Conservation (phyloP, 1,139 yeast species). For the Taphrina wiesneri region DNA sequence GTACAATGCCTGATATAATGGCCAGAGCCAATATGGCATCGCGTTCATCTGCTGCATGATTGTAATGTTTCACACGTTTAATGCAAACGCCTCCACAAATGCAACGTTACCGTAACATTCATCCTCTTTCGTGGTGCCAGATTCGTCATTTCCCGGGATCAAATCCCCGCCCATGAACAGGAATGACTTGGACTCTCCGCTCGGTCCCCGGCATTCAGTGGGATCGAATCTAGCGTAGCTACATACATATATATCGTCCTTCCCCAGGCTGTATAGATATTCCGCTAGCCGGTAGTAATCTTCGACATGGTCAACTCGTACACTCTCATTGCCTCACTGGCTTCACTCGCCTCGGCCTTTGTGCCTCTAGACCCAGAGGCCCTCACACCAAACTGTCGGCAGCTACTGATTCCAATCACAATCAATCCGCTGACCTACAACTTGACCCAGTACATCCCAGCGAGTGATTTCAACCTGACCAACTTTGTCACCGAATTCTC, state of each 20-base stretch:
- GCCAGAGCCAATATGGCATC: too few relatives aligned
- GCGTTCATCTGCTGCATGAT: too few relatives aligned
- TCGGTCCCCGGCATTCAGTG: background rate
- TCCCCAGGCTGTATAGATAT: too few relatives aligned
- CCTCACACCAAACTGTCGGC: background rate
- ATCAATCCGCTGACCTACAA: conserved; percentile 1
- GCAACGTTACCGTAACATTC: background rate
- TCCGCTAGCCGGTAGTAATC: too few relatives aligned
- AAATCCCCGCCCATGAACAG: background rate
- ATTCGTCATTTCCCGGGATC: background rate
- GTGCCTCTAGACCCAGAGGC: conserved; percentile 11
- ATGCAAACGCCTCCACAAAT: too few relatives aligned
- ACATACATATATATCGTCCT: background rate
- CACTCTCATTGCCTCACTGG: background rate
- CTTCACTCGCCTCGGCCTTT: conserved; percentile 2
- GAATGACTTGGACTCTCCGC: background rate
- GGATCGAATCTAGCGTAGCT: background rate
- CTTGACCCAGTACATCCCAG: conserved; percentile 6
- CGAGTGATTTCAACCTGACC: background rate
- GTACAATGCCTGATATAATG: background rate
- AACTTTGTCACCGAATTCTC: conserved; percentile 3
- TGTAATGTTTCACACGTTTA: too few relatives aligned
- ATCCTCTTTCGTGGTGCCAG: too few relatives aligned
- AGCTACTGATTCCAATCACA: background rate
- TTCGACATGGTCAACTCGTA: background rate